Evolutionary conservation across 306 rosid genomes (phyloP), one percentile per base, ranked within the genome.

Genomic region (Vigna unguiculata): DNA sequence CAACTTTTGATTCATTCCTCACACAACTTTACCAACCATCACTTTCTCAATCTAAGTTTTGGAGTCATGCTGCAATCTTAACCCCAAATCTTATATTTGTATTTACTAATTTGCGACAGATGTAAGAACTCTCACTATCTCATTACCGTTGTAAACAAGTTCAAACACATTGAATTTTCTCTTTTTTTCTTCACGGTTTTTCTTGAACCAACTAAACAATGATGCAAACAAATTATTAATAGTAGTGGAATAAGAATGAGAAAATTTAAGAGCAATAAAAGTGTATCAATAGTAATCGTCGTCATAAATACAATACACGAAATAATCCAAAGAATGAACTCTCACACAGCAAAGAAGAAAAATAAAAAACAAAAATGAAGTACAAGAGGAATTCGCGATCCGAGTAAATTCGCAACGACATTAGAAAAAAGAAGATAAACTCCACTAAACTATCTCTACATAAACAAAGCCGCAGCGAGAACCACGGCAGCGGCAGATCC

Each of bases 401-500:
- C 45, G 5, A 2, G 51, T 14, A 17, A 46, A 77, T 25, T 16
- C 69, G 15, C 32, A 34, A 47, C 38, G 12, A 38, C 2, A 61
- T n/a, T 1, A 41, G 13, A 22, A 41, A 19, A 22, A 25, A 0
- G 52, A 75, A 13, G 0, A 24, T 0, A 81, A 70, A 46, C 19
- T n/a, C 13, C 4, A 8, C 10, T 9, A 14, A 24, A 36, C 13
- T 45, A 57, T 48, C 45, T 75, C 82, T 83, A 85, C 71, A 76
- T 60, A 17, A 82, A 13, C 75, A 79, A 66, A 47, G 49, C 58
- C 12, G 72, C 76, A 9, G 82, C 76, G 15, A 85, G 13, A 10
- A 67, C 24, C 0, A 57, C 58, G 5, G 61, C 52, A 2, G 68
- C 86, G 2, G 63, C 76, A 62, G 83, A 82, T 82, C 89, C 86